Evolutionary conservation across 2,329 filamentous ascomycete genomes (phyloP).

Genomic region (Geosmithia putterillii): DNA sequence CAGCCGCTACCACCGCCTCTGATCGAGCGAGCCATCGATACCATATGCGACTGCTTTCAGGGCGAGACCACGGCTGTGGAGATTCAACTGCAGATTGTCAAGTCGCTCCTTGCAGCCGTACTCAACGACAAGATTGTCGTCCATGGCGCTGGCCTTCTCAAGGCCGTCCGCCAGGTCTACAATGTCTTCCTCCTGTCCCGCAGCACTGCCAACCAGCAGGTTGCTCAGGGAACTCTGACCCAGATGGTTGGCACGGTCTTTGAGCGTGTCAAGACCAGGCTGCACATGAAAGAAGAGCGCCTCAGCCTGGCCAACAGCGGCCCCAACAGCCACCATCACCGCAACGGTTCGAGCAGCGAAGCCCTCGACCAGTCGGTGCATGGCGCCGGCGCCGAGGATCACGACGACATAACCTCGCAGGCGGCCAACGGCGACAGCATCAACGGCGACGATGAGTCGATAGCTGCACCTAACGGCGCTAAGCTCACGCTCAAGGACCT

Average conservation of each 20-base stretch:
- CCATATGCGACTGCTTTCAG: conserved; percentile 98
- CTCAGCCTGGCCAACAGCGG: conserved; percentile 40
- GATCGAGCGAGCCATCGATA: conserved; percentile 96
- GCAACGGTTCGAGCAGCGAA: conserved; percentile 22
- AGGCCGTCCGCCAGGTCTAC: conserved; percentile 95
- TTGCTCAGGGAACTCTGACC: conserved; percentile 90
- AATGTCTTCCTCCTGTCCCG: conserved; percentile 97
- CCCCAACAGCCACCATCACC: neutral
- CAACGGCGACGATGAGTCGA: conserved; percentile 20
- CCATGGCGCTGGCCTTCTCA: conserved; percentile 87
- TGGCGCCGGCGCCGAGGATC: neutral
- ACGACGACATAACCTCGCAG: neutral
- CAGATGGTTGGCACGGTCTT: conserved; percentile 99
- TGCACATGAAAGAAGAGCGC: conserved; percentile 78
- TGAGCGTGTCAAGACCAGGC: conserved; percentile 75
- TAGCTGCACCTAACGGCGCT: conserved; percentile 12
- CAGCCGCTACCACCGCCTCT: conserved; percentile 43
- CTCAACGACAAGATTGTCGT: conserved; percentile 98
- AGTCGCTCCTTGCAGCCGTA: conserved; percentile 88
- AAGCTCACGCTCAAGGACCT: conserved; percentile 57
- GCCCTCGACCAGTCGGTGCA: neutral
- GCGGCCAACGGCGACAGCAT: conserved; percentile 15
- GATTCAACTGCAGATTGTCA: conserved; percentile 95
- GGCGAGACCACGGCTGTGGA: conserved; percentile 87
- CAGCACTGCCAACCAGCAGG: conserved; percentile 88